A percentile compares a stretch with the other conserved stretches of the same genome.
phyloP scores from a whole-genome alignment of 2,329 filamentous ascomycete species.

The Thielaviopsis punctulata region DNA sequence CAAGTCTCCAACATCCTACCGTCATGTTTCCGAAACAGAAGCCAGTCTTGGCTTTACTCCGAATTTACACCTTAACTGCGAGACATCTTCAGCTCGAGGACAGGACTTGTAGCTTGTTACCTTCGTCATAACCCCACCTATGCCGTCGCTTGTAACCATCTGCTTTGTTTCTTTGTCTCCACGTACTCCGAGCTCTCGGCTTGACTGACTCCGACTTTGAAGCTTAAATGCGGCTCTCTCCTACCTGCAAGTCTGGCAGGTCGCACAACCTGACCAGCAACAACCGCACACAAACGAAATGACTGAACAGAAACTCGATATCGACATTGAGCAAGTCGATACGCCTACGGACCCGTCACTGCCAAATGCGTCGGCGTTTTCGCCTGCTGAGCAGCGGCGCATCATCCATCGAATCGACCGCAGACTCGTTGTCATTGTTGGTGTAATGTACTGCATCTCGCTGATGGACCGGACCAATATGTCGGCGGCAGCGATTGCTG shows the following conservation, averaged over 20 bases:
- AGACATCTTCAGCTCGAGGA: no score
- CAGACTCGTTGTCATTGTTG: conserved; percentile 43
- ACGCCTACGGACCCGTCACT: background rate
- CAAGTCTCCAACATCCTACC: background rate
- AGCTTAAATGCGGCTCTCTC: background rate
- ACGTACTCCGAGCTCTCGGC: no score
- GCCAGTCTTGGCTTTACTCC: background rate
- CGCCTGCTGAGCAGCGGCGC: conserved; percentile 42
- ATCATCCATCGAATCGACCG: conserved; percentile 56
- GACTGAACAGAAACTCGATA: conserved; percentile 12
- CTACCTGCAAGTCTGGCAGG: no score
- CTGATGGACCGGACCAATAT: conserved; percentile 70
- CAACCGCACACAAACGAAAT: background rate
- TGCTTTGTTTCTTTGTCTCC: no score
- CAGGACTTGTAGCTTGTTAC: no score
- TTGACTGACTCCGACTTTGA: background rate
- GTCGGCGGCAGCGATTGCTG: conserved; percentile 55
- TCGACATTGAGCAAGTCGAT: conserved; percentile 11
- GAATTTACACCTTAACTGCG: no score
- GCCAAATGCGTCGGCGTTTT: conserved; percentile 29
- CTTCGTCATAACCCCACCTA: no score
- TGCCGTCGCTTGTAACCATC: no score
- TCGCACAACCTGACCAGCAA: background rate
- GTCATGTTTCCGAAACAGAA: background rate
- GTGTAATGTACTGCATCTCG: conserved; percentile 54